A percentile compares a stretch with the other conserved stretches of the same genome.
Evolutionary conservation across 805 yeast genomes (phyloP).

Genomic region (Ogataea saltuana): DNA sequence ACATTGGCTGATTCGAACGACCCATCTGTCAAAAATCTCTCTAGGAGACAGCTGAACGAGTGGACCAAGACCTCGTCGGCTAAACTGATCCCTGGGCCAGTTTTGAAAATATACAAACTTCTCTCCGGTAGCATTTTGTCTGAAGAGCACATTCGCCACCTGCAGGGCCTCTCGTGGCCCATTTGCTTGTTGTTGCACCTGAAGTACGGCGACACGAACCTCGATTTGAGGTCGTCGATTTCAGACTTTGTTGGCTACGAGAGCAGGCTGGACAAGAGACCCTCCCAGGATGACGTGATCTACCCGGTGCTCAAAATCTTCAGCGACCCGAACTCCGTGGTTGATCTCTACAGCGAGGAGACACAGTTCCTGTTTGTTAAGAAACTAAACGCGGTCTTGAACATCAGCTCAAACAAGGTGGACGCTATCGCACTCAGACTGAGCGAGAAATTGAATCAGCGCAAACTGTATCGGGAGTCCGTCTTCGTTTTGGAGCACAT

Average conservation of each 20-base stretch:
- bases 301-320: constrained; percentile 21
- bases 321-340: constrained; percentile 13
- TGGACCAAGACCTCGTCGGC: constrained; percentile 56
- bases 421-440: constrained; percentile 34
- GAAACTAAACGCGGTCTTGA: constrained; percentile 27
- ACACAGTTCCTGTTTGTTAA: constrained; percentile 29
- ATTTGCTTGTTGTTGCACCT: constrained; percentile 57
- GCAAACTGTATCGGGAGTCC: constrained; percentile 57
- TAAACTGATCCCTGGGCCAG: constrained; percentile 49
- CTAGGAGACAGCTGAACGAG: constrained; percentile 59
- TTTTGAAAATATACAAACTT: constrained; percentile 63
- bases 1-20: constrained; percentile 75
- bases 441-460: constrained; percentile 51
- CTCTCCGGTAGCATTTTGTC: constrained; percentile 52
- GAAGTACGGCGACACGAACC: constrained; percentile 59
- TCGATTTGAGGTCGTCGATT: constrained; percentile 36
- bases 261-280: constrained; percentile 9
- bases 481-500: constrained; percentile 64
- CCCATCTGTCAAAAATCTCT: constrained; percentile 52
- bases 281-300: constrained; percentile 13
- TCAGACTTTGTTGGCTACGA: constrained; percentile 24
- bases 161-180: constrained; percentile 63
- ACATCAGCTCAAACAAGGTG: constrained; percentile 9
- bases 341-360: constrained; percentile 21
- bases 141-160: constrained; percentile 33